These are phyloP conservation scores for Monilinia fructigena DNA, from an alignment of 2,329 filamentous ascomycete species.

Conservation along the genomic window DNA sequence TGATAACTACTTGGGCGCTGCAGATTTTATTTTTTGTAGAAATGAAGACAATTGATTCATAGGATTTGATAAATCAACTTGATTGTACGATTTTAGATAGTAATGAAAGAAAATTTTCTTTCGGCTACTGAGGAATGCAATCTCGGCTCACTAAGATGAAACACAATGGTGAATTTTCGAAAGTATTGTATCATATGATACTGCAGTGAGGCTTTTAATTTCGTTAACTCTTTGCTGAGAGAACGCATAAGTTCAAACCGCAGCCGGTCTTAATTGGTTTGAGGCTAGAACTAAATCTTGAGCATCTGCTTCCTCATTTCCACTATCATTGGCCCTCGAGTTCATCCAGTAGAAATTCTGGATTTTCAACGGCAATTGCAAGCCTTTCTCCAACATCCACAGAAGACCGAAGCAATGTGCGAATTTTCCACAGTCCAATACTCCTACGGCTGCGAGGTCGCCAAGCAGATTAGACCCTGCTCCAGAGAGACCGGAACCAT, in stretches of 20 bases:
- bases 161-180: neutral
- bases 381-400: neutral
- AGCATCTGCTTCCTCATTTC: neutral
- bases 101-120: neutral
- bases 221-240: neutral
- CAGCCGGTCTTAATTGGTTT: neutral
- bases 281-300: neutral
- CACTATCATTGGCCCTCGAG: neutral
- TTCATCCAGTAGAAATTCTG: neutral
- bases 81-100: neutral
- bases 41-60: neutral
- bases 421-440: neutral
- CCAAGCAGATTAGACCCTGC: neutral
- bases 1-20: neutral
- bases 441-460: neutral
- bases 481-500: neutral
- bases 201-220: neutral
- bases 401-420: neutral
- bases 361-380: neutral
- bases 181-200: neutral
- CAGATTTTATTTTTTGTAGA: neutral
- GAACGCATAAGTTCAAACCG: neutral
- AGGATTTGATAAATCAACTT: neutral
- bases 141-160: neutral
- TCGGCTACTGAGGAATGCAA: neutral